These are phyloP conservation scores for Oryza coarctata DNA, from an alignment of 176 grass and related monocot species.

Conservation along the genomic window DNA sequence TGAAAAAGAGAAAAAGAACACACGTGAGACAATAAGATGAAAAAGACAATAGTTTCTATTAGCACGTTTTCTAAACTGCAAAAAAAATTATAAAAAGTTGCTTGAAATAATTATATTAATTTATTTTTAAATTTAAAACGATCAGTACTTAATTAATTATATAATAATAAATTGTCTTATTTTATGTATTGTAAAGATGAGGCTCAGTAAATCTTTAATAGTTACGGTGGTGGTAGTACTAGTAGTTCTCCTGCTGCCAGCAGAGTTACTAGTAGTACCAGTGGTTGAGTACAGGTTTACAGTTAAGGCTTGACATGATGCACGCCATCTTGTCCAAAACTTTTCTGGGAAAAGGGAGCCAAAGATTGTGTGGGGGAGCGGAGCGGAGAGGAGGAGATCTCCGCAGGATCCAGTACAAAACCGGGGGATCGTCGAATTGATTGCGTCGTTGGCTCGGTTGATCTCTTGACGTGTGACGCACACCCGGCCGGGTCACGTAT, in stretches of 20 bases:
- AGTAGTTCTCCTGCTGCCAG: too few relatives aligned
- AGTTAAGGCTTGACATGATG: constrained; percentile 10
- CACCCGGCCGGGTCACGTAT: background rate
- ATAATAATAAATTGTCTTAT: too few relatives aligned
- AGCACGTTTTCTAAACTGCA: too few relatives aligned
- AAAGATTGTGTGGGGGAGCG: background rate
- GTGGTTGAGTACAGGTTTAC: background rate
- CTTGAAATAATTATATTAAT: too few relatives aligned
- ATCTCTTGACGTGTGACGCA: background rate
- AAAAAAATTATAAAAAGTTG: too few relatives aligned
- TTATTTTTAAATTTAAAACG: too few relatives aligned
- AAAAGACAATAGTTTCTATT: too few relatives aligned
- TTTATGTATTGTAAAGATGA: too few relatives aligned
- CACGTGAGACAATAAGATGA: too few relatives aligned
- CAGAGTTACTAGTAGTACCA: background rate
- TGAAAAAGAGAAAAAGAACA: too few relatives aligned
- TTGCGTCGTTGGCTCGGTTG: background rate
- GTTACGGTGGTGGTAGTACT: background rate
- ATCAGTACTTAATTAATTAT: too few relatives aligned
- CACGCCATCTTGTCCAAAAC: background rate
- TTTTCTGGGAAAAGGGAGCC: constrained; percentile 2
- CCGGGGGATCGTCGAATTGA: background rate
- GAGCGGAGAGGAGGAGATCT: background rate
- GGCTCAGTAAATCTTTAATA: background rate
- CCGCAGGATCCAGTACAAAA: background rate